These are phyloP conservation scores for Mucuna pruriens DNA, from an alignment of 306 rosid genomes.

Conservation along the genomic window DNA sequence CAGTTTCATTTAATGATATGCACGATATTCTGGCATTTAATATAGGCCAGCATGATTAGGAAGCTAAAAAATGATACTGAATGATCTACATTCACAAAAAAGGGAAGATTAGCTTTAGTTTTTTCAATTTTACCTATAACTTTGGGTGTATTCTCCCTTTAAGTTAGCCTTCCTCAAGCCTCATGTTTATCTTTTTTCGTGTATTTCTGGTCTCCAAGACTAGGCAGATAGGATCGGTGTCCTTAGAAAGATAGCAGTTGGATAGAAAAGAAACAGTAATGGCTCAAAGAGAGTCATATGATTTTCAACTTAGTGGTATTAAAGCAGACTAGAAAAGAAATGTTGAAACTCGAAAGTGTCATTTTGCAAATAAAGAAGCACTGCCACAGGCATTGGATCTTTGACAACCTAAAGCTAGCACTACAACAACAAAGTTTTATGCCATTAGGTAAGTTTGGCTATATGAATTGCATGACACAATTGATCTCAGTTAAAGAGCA, in stretches of 20 bases:
- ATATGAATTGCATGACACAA: too few relatives aligned
- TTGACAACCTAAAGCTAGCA: not conserved
- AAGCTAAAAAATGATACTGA: not conserved
- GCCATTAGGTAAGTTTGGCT: too few relatives aligned
- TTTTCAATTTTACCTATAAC: not conserved
- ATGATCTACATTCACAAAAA: not conserved
- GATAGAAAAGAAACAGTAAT: not conserved
- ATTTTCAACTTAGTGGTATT: not conserved
- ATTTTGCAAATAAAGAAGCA: not conserved
- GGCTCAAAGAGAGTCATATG: not conserved
- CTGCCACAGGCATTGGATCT: not conserved
- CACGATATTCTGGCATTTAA: not conserved
- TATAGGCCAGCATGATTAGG: not conserved
- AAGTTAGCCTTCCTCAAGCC: not conserved
- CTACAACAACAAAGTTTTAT: too few relatives aligned
- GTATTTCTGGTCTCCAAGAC: not conserved
- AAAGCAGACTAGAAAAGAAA: not conserved
- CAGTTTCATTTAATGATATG: not conserved
- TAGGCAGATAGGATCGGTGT: constrained; percentile 19
- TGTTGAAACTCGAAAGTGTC: not conserved
- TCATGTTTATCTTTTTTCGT: not conserved
- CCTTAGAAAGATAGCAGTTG: not conserved
- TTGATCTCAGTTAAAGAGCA: too few relatives aligned
- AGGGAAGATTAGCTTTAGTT: not conserved
- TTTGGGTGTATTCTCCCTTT: not conserved